Percentiles rank a stretch among this genome's conserved stretches.
These are phyloP conservation scores for Cyberlindnera saturnus DNA, from an alignment of 805 yeast species.

Conservation along the genomic window DNA sequence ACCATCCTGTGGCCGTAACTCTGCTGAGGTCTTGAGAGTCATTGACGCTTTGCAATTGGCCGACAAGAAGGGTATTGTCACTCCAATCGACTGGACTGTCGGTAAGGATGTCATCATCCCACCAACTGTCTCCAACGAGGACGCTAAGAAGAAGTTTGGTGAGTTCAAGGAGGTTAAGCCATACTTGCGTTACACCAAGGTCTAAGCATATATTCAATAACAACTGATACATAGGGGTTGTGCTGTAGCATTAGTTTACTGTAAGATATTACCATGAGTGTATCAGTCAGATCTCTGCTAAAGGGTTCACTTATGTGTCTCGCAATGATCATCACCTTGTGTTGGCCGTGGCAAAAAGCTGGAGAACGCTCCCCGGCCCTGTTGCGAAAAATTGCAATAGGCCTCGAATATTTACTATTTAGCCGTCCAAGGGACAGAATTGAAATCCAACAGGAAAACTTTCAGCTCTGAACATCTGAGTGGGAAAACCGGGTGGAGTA, in stretches of 20 bases:
- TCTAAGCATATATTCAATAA: constrained; percentile 11
- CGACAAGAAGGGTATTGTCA: constrained; percentile 77
- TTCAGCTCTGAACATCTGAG: too few relatives aligned
- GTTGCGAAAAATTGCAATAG: too few relatives aligned
- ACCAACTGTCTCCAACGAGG: constrained; percentile 75
- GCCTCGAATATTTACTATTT: too few relatives aligned
- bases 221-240: neutral
- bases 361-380: too few relatives aligned
- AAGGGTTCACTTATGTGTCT: too few relatives aligned
- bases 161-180: constrained; percentile 84
- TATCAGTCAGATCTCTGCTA: neutral
- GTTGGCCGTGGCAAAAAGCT: too few relatives aligned
- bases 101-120: constrained; percentile 93
- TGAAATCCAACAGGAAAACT: too few relatives aligned
- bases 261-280: neutral
- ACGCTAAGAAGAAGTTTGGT: constrained; percentile 77
- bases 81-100: constrained; percentile 87
- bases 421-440: too few relatives aligned
- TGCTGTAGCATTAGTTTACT: neutral
- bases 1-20: constrained; percentile 91
- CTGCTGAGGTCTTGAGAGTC: constrained; percentile 87
- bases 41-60: constrained; percentile 83
- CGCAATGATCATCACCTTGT: too few relatives aligned
- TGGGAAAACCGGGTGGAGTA: too few relatives aligned
- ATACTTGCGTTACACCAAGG: constrained; percentile 70